Evolutionary conservation across 805 yeast genomes (phyloP), one percentile per base, ranked within the genome.

Genomic region (Pichia rugopelliculosa): DNA sequence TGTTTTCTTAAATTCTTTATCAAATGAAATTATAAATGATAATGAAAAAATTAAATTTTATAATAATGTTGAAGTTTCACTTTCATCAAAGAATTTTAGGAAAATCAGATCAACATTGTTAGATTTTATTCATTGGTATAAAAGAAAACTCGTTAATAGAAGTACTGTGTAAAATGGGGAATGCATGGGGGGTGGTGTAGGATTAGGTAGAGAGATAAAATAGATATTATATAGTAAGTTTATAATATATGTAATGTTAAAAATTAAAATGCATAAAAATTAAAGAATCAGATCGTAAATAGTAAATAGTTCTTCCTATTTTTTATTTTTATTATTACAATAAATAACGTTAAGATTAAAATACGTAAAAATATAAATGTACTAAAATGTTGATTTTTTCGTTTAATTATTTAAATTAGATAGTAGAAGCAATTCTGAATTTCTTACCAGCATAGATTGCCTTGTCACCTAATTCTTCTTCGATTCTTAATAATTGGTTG

Each of bases 401-500:
- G n/a, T n/a, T n/a, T n/a, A n/a, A n/a, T n/a, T n/a, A n/a, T n/a
- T n/a, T 17, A 33, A 30, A 41, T 59, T 65, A 68, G 47, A 68
- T 53, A 43, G 56, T 55, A 40, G 57, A 60, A 46, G 71, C 71
- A 57, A 68, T 68, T 78, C 84, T 93, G 91, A 91, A 90, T 73
- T 86, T 74, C 66, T 76, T 78, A 72, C 98, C 97, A 58, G 98
- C 96, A 78, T 80, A 91, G 71, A 90, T 67, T 58, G 97, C 97
- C 81, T 89, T 88, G 84, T 80, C 90, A 69, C 97, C 98, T 69
- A 91, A 85, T 78, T 87, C 95, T 79, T 91, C 96, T 82, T 93
- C 98, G 67, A 91, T 91, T 79, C 98, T 87, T 73, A 91, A 82
- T 73, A 91, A 83, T 82, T 91, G 96, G 90, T 91, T 91, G 73